Evolutionary conservation across 2,329 filamentous ascomycete species (phyloP), one percentile per base, ranked within the genome.

Genomic region (Teratosphaeriaceae sp.): DNA sequence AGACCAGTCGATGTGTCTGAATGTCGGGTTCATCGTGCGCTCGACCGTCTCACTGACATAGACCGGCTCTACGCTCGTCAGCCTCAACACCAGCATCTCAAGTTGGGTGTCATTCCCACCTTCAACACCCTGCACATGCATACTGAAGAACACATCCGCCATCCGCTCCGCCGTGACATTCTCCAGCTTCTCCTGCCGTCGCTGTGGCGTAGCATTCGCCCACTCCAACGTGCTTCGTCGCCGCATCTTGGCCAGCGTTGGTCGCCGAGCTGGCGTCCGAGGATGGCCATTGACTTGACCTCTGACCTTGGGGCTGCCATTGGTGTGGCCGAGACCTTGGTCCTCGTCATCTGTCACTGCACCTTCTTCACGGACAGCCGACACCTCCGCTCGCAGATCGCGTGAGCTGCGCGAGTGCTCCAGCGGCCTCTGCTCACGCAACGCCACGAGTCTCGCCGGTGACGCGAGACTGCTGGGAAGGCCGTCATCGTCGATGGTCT

Each of bases 11-110:
- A 96, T 94, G 61, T 85, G 84, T 33, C 79, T 80, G 62, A 95
- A 97, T 55, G 84, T 88, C 50, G 92, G 92, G 62, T 96, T 96
- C 63, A 88, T 88, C n/a, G 85, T 81, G 57, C 80, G 80, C 53
- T 84, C 77, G 21, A 82, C 77, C 18, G 84, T 73, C 66, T 97
- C 90, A 58, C 88, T 95, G 55, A 95, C 78, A 62, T 96, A 96
- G n/a, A 96, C 68, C 0, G 90, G 88, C 13, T 87, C 82, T 36
- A 74, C 65, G 37, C 47, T 55, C 29, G 34, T 57, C 48, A 56
- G 51, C 43, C 34, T n/a, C n/a, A n/a, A n/a, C n/a, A n/a, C n/a
- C n/a, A n/a, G n/a, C n/a, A n/a, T n/a, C n/a, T n/a, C n/a, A n/a
- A n/a, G n/a, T 22, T n/a, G 38, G 11, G 24, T 12, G 24, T 6